Evolutionary conservation across 2,329 filamentous ascomycete species (phyloP).

Genomic region (Byssochlamys sp.): DNA sequence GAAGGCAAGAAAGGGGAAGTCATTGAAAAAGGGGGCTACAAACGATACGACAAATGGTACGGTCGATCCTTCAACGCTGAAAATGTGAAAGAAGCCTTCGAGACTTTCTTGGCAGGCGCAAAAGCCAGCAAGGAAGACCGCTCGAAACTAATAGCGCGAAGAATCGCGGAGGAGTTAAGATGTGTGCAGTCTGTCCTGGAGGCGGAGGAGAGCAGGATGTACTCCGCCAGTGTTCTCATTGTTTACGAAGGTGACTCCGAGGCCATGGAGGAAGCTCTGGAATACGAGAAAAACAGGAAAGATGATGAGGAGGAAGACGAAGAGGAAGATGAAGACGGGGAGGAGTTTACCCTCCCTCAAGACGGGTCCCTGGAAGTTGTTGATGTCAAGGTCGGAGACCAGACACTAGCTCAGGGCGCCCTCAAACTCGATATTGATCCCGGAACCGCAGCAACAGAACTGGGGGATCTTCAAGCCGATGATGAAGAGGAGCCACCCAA

Average conservation of each 20-base stretch:
- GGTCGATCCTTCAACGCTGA: slow-evolving; percentile 49
- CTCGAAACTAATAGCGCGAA: slow-evolving; percentile 33
- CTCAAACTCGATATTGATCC: slow-evolving; percentile 28
- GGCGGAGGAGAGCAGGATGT: slow-evolving; percentile 56
- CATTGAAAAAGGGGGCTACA: slow-evolving; percentile 44
- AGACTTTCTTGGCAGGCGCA: slow-evolving; percentile 45
- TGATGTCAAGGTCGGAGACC: slow-evolving; percentile 21
- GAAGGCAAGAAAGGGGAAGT: slow-evolving; percentile 37
- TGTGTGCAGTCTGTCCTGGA: slow-evolving; percentile 42
- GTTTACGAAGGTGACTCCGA: slow-evolving; percentile 57
- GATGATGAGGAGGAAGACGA: slow-evolving; percentile 21
- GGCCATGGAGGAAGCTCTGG: slow-evolving; percentile 43
- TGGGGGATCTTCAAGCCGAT: slow-evolving; percentile 45
- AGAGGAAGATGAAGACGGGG: slow-evolving; percentile 19
- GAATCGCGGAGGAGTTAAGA: slow-evolving; percentile 34
- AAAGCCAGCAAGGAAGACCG: slow-evolving; percentile 32
- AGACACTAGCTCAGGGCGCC: slow-evolving; percentile 18
- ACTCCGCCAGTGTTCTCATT: slow-evolving; percentile 54
- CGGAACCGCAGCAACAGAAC: slow-evolving; percentile 33
- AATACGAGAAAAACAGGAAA: slow-evolving; percentile 32
- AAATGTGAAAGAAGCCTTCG: slow-evolving; percentile 50
- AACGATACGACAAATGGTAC: slow-evolving; percentile 57
- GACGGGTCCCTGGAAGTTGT: slow-evolving; percentile 23
- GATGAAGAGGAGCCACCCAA: slow-evolving; percentile 50
- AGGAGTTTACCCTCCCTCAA: slow-evolving; percentile 15